A percentile compares a stretch with the other conserved stretches of the same genome.
Evolutionary conservation across 352 stramenopile species (phyloP).

Genomic region (Peronospora destructor): DNA sequence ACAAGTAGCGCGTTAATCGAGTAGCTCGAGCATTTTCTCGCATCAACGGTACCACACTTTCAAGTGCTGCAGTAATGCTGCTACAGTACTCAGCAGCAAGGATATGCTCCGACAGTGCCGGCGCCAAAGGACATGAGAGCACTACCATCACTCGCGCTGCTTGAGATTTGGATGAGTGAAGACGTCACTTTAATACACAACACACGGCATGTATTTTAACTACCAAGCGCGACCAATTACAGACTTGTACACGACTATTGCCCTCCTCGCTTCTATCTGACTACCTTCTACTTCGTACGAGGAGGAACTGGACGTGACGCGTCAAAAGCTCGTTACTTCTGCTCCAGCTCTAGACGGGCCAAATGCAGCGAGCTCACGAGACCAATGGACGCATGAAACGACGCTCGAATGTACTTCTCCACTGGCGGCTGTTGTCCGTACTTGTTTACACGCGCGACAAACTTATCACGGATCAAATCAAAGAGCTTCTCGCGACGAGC

Average conservation of each 20-base stretch:
- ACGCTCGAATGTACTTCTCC: slow-evolving; percentile 72
- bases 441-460: slow-evolving; percentile 66
- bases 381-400: slow-evolving; percentile 76
- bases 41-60: no score
- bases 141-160: no score
- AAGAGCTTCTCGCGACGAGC: slow-evolving; percentile 88
- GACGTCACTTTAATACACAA: slow-evolving; percentile 16
- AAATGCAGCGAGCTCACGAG: slow-evolving; percentile 81
- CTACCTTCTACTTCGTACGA: slow-evolving; percentile 29
- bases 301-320: neutral
- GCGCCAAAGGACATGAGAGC: no score
- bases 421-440: slow-evolving; percentile 72
- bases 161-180: neutral
- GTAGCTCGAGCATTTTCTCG: no score
- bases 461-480: slow-evolving; percentile 73
- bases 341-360: slow-evolving; percentile 52
- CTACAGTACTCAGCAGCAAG: no score
- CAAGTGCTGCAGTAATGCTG: no score
- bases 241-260: slow-evolving; percentile 2
- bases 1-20: no score
- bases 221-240: slow-evolving; percentile 15
- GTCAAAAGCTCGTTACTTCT: slow-evolving; percentile 9
- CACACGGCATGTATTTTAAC: slow-evolving; percentile 19
- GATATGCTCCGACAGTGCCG: no score
- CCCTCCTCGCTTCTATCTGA: slow-evolving; percentile 13